Evolutionary conservation across 441 rosid species (phyloP).

Genomic region (Bocquillonia castaneifolia): DNA sequence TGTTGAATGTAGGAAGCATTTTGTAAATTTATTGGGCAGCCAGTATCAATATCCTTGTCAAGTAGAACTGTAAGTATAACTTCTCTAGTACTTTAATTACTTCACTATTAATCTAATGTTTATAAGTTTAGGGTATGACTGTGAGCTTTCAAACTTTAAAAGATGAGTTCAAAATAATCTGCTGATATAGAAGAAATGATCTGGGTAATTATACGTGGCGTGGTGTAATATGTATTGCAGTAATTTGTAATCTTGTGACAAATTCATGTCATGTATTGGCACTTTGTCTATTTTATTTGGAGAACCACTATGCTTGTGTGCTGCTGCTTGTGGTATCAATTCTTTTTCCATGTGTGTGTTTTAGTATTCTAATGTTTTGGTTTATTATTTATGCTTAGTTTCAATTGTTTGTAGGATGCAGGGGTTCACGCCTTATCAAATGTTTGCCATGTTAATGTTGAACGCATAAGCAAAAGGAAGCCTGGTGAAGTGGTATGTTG

Average conservation of each 20-base stretch:
- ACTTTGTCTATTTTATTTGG: neutral
- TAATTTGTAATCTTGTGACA: neutral
- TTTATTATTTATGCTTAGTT: constrained; percentile 17
- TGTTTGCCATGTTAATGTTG: constrained; percentile 91
- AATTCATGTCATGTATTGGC: neutral
- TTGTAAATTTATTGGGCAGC: constrained; percentile 78
- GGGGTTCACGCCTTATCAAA: constrained; percentile 97
- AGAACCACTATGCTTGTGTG: neutral
- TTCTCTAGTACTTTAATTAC: constrained; percentile 15
- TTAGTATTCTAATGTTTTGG: neutral
- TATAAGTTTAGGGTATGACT: neutral
- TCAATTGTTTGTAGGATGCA: constrained; percentile 59
- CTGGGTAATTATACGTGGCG: too few species aligned
- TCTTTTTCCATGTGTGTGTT: neutral
- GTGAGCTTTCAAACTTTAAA: neutral
- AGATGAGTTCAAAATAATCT: neutral
- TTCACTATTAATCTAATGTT: neutral
- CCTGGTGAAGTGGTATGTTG: constrained; percentile 80
- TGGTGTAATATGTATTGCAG: too few species aligned
- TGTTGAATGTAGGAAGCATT: constrained; percentile 62
- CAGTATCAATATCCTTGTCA: constrained; percentile 65
- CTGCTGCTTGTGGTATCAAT: neutral
- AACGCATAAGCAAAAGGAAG: constrained; percentile 85
- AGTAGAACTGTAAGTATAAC: constrained; percentile 73
- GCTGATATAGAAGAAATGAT: too few species aligned